Percentiles rank a stretch among this genome's conserved stretches.
phyloP scores from a whole-genome alignment of 2,329 filamentous ascomycete species.

The Celoporthe dispersa region DNA sequence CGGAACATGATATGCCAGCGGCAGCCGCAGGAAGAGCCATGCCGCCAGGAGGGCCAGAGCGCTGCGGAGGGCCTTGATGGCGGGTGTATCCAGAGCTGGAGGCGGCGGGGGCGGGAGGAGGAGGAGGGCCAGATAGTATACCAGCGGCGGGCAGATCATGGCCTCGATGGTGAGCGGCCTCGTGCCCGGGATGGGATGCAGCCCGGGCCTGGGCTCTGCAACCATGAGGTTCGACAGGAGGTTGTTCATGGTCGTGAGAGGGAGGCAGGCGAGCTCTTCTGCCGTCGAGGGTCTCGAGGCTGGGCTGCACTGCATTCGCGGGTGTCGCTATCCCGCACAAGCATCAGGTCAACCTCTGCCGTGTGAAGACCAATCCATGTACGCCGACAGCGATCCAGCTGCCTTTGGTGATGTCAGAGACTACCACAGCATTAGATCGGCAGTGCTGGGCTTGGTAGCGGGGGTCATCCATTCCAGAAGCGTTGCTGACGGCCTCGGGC shows the following conservation, averaged over 20 bases:
- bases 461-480: neutral
- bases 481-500: neutral
- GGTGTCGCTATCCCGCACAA: neutral
- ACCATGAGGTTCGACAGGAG: constrained; percentile 35
- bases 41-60: constrained; percentile 42
- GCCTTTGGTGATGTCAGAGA: constrained; percentile 21
- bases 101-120: constrained; percentile 46
- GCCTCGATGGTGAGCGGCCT: constrained; percentile 44
- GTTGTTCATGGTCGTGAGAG: constrained; percentile 7
- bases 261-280: neutral
- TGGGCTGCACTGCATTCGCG: neutral
- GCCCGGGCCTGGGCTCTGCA: constrained; percentile 41
- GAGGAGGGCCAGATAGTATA: constrained; percentile 47
- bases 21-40: constrained; percentile 46
- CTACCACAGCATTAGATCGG: neutral
- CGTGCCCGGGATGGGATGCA: constrained; percentile 46
- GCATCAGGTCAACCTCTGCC: neutral
- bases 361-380: neutral
- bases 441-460: neutral
- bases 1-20: constrained; percentile 46
- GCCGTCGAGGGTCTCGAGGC: neutral
- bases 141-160: constrained; percentile 44
- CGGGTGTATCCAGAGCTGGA: constrained; percentile 37
- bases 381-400: neutral
- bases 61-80: constrained; percentile 41